Evolutionary conservation across 139 green algal genomes (phyloP).

Genomic region (Chlamydomonas incerta): DNA sequence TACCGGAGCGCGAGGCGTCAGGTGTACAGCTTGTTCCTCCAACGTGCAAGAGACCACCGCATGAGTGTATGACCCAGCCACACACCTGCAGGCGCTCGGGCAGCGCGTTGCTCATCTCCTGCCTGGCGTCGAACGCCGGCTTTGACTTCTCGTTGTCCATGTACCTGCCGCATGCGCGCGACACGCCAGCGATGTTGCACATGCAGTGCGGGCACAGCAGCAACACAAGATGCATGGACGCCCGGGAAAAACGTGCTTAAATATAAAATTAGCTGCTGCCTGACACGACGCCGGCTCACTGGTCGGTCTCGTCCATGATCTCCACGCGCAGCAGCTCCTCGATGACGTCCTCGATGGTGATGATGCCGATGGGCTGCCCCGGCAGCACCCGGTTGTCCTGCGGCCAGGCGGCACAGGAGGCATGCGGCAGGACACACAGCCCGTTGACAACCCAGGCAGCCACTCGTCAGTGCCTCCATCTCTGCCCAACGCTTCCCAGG

Average conservation of each 20-base stretch:
- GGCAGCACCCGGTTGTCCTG: slow-evolving; percentile 41
- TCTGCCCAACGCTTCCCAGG: no score
- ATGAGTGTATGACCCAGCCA: neutral
- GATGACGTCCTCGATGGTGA: slow-evolving; percentile 84
- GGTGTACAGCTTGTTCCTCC: no score
- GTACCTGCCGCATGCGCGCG: slow-evolving; percentile 38
- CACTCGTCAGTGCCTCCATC: no score
- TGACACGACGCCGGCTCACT: no score
- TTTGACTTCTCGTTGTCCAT: slow-evolving; percentile 82
- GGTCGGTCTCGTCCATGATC: slow-evolving; percentile 83
- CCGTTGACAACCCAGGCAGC: no score
- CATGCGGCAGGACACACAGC: no score
- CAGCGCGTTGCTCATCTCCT: slow-evolving; percentile 35
- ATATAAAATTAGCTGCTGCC: no score
- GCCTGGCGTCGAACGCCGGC: slow-evolving; percentile 33
- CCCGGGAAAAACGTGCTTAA: no score
- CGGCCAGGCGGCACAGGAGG: no score
- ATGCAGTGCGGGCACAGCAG: no score
- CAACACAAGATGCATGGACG: no score
- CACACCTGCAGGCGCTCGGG: slow-evolving; percentile 34
- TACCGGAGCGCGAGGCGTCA: no score
- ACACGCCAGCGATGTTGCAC: neutral
- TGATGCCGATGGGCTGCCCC: slow-evolving; percentile 66
- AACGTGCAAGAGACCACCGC: neutral
- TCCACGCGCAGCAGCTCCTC: slow-evolving; percentile 76